Percentiles rank a stretch among this genome's conserved stretches.
Conservation (phyloP, 805 yeast species). For the Metschnikowia peoriensis region DNA sequence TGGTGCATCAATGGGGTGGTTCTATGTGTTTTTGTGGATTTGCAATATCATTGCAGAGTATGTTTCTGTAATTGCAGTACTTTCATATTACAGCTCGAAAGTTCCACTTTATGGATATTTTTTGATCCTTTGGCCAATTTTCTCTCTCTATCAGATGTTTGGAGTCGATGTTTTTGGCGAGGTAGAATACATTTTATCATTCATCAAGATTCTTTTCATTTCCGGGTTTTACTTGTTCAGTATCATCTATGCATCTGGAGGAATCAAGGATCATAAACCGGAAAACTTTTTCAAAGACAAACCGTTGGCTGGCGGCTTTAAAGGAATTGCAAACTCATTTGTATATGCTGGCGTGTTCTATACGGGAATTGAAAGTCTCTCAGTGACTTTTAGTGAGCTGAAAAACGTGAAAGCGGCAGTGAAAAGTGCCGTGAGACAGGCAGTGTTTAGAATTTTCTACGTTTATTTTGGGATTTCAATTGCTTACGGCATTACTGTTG, state of each 20-base stretch:
- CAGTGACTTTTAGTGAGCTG: conserved; percentile 11
- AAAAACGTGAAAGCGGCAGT: conserved; percentile 8
- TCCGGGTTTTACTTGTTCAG: conserved; percentile 8
- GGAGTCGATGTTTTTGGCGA: conserved; percentile 8
- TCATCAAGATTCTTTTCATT: conserved; percentile 8
- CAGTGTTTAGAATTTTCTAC: conserved; percentile 8
- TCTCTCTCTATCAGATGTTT: conserved; percentile 8
- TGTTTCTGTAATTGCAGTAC: conserved; percentile 5
- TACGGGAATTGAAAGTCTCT: conserved; percentile 8
- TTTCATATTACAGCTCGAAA: conserved; percentile 4
- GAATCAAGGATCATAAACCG: conserved; percentile 5
- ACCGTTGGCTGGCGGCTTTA: conserved; percentile 7
- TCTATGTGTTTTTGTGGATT: conserved; percentile 8
- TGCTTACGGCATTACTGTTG: conserved; percentile 7
- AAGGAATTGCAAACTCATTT: conserved; percentile 9
- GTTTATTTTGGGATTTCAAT: conserved; percentile 7
- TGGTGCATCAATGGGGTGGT: conserved; percentile 10
- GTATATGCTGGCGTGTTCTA: conserved; percentile 11
- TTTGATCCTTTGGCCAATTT: conserved; percentile 5
- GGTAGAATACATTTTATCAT: conserved; percentile 3
- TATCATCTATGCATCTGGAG: conserved; percentile 7
- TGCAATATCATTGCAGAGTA: conserved; percentile 9
- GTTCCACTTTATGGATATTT: conserved; percentile 10
- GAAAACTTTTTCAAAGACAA: conserved; percentile 8
- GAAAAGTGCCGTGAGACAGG: conserved; percentile 12